Evolutionary conservation across 2,329 filamentous ascomycete genomes (phyloP).

Genomic region (Claviceps pazoutovae): DNA sequence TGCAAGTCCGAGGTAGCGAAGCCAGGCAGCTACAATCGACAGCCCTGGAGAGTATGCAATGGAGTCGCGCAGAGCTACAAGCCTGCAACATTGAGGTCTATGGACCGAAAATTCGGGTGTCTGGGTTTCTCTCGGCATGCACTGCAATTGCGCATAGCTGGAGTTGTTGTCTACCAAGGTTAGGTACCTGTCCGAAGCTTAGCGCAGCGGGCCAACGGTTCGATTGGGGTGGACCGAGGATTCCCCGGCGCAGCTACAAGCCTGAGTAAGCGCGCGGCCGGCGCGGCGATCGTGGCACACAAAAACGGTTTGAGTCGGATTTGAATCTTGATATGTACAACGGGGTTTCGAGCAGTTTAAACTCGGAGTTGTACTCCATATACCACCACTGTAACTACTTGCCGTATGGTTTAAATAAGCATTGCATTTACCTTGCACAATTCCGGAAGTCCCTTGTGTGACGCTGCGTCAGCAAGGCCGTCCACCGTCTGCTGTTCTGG

Average conservation of each 20-base stretch:
- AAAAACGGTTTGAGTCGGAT: too few relatives aligned
- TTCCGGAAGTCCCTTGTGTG: too few relatives aligned
- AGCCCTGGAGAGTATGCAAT: not conserved
- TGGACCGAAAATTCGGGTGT: not conserved
- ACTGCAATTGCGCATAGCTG: not conserved
- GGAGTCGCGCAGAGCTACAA: not conserved
- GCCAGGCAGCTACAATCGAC: not conserved
- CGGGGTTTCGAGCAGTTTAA: too few relatives aligned
- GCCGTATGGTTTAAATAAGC: too few relatives aligned
- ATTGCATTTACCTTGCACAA: too few relatives aligned
- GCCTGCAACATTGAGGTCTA: not conserved
- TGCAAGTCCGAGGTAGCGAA: not conserved
- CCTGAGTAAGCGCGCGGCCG: not conserved
- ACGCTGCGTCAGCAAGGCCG: too few relatives aligned
- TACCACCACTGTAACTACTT: too few relatives aligned
- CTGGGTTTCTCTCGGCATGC: not conserved
- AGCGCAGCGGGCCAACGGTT: not conserved
- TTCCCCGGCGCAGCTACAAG: slow-evolving; percentile 4
- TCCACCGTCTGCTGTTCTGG: too few relatives aligned
- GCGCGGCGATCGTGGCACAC: not conserved
- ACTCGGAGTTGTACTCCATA: too few relatives aligned
- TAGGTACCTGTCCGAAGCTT: not conserved
- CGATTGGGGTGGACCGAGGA: slow-evolving; percentile 1
- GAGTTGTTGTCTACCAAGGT: not conserved
- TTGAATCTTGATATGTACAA: too few relatives aligned